Conservation (phyloP, 164 flowering plant genomes). For the Macadamia tetraphylla region DNA sequence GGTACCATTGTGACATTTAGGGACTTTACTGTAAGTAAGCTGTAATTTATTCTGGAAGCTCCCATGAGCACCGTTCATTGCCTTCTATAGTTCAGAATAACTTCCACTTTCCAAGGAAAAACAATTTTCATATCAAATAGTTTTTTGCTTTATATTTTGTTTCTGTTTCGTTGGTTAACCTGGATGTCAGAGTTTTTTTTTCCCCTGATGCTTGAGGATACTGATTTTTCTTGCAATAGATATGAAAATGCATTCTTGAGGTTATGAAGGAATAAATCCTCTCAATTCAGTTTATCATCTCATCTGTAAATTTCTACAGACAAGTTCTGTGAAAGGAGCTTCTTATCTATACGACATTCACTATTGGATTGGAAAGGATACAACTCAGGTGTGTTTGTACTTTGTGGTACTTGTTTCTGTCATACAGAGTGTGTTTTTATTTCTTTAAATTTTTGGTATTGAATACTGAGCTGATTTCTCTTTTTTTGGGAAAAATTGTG, state of each 20-base stretch:
- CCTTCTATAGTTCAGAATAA: too few relatives aligned
- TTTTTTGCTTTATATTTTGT: not conserved
- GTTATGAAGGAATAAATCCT: not conserved
- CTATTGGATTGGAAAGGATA: slow-evolving; percentile 97
- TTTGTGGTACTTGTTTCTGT: slow-evolving; percentile 5
- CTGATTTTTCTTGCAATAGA: not conserved
- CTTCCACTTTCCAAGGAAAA: too few relatives aligned
- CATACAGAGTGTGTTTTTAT: not conserved
- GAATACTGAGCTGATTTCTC: too few relatives aligned
- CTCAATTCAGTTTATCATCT: not conserved
- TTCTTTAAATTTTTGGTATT: too few relatives aligned
- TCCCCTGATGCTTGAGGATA: not conserved
- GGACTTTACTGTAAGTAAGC: too few relatives aligned
- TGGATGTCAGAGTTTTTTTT: not conserved
- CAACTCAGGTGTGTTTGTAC: slow-evolving; percentile 66
- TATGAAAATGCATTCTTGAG: not conserved
- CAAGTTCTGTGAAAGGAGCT: slow-evolving; percentile 76
- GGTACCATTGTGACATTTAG: too few relatives aligned
- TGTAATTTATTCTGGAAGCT: too few relatives aligned
- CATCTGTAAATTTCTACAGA: slow-evolving; percentile 38
- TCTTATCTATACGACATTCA: slow-evolving; percentile 79
- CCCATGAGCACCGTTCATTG: too few relatives aligned
- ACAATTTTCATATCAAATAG: too few relatives aligned
- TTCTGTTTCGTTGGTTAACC: not conserved
- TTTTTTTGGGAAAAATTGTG: not conserved